Evolutionary conservation across 805 yeast genomes (phyloP).

Genomic region (Wickerhamomyces hampshirensis): DNA sequence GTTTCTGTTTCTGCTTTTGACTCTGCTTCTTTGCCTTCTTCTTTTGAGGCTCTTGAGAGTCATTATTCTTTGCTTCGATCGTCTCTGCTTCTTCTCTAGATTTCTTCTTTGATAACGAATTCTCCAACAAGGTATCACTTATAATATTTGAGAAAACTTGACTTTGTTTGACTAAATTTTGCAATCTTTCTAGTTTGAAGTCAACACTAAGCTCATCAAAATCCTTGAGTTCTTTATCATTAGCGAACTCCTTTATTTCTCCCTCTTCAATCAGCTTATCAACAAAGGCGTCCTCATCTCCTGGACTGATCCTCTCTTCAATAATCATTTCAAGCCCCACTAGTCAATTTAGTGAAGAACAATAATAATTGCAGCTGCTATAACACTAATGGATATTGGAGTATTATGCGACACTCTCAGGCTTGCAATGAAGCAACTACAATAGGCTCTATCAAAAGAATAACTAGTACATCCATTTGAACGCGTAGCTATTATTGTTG

Average conservation of each 20-base stretch:
- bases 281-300: slow-evolving; percentile 19
- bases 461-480: too few relatives aligned
- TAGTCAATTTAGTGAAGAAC: neutral
- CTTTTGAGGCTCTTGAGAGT: slow-evolving; percentile 15
- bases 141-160: slow-evolving; percentile 84
- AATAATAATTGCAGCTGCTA: too few relatives aligned
- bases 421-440: too few relatives aligned
- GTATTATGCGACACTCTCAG: too few relatives aligned
- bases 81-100: slow-evolving; percentile 16
- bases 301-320: slow-evolving; percentile 2
- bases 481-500: too few relatives aligned
- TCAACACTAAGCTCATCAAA: slow-evolving; percentile 43
- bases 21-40: slow-evolving; percentile 23
- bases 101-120: slow-evolving; percentile 33
- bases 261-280: slow-evolving; percentile 12
- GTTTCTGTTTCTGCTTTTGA: slow-evolving; percentile 15
- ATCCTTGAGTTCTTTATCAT: slow-evolving; percentile 15
- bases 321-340: slow-evolving; percentile 8
- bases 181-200: slow-evolving; percentile 58
- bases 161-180: slow-evolving; percentile 78
- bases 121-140: slow-evolving; percentile 66
- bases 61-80: slow-evolving; percentile 1
- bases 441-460: too few relatives aligned
- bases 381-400: too few relatives aligned
- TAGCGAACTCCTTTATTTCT: slow-evolving; percentile 2